Conservation (phyloP, 1,284 basidiomycete genomes). For the Moesziomyces sp. region DNA sequence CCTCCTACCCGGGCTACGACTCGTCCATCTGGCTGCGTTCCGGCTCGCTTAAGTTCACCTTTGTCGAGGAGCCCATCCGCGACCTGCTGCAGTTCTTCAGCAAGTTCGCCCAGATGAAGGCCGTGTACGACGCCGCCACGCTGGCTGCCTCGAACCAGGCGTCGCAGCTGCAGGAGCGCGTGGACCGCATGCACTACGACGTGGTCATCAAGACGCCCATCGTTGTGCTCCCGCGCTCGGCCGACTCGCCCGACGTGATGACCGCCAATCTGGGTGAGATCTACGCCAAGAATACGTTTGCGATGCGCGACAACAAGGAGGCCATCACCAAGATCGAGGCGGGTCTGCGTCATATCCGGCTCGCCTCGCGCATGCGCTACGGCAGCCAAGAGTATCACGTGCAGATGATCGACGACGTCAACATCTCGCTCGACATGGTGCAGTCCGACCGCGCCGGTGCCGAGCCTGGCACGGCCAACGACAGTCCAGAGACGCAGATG, state of each 20-base stretch:
- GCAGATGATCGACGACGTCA: constrained; percentile 93
- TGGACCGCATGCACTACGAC: constrained; percentile 86
- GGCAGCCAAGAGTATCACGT: constrained; percentile 58
- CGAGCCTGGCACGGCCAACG: constrained; percentile 38
- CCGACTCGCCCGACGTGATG: constrained; percentile 78
- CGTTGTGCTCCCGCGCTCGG: constrained; percentile 83
- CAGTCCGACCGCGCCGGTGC: constrained; percentile 70
- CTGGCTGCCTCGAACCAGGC: constrained; percentile 91
- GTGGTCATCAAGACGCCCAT: constrained; percentile 92
- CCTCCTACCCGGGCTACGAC: constrained; percentile 82
- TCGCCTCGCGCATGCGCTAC: constrained; percentile 69
- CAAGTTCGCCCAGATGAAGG: constrained; percentile 81
- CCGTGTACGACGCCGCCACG: constrained; percentile 93
- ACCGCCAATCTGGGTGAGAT: constrained; percentile 90
- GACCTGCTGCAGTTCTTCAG: constrained; percentile 85
- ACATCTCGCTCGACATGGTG: constrained; percentile 78
- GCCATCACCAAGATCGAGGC: constrained; percentile 74
- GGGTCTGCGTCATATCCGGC: constrained; percentile 84
- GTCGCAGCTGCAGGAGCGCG: constrained; percentile 73
- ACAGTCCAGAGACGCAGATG: constrained; percentile 70
- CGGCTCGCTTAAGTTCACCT: constrained; percentile 91
- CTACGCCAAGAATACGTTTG: constrained; percentile 80
- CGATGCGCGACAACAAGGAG: constrained; percentile 67
- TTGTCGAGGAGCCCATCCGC: constrained; percentile 86
- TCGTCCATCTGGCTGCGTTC: constrained; percentile 85